Base-by-base conservation (phyloP, 441 rosid genomes). In the Kokia cookei region DNA sequence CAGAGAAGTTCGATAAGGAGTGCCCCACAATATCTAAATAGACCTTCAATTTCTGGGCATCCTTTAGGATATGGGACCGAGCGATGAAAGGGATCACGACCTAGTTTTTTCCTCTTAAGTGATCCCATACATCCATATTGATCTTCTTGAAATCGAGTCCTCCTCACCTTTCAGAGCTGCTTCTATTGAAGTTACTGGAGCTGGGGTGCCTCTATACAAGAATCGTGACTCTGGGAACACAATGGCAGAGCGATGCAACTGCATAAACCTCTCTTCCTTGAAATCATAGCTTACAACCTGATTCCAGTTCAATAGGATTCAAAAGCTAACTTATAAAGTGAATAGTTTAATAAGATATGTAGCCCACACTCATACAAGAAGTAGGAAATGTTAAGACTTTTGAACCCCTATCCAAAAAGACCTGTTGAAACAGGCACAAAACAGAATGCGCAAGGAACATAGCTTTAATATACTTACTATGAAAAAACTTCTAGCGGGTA, bases 221-320 rank as follows among this genome's bases (percentile, higher is more conserved):
- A 96, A 93, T 66, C 95, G 90, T 1, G 89, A 85, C 65, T 89
- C 92, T 0, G 98, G 99, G 80, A 96, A 96, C 35, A 90, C 83
- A 57, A 96, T 88, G 13, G 98, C 97, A 42, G 90, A 74, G 9
- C 99, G 92, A 79, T 93, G 98, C 78, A 91, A 77, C 58, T 86
- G 86, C 5, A 91, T 84, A 73, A 96, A 96, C 66, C 99, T 91
- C 69, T 88, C 93, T 80, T 86, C 89, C 77, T 96, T 96, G 83
- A 92, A 96, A 71, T 96, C 97, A 75, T 93, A 96, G 69, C 99
- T 90, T 55, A 96, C 97, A 75, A 92, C 97, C 99, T 93, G 77
- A 65, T 17, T 48, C 50, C 76, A 65, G 13, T 2, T 24, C 24
- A 71, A 55, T 22, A 55, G 57, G 32, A 54, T 42, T 60, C 40